These are phyloP conservation scores for Xylaria sp. DNA, from an alignment of 2,329 filamentous ascomycete genomes.

Conservation along the genomic window DNA sequence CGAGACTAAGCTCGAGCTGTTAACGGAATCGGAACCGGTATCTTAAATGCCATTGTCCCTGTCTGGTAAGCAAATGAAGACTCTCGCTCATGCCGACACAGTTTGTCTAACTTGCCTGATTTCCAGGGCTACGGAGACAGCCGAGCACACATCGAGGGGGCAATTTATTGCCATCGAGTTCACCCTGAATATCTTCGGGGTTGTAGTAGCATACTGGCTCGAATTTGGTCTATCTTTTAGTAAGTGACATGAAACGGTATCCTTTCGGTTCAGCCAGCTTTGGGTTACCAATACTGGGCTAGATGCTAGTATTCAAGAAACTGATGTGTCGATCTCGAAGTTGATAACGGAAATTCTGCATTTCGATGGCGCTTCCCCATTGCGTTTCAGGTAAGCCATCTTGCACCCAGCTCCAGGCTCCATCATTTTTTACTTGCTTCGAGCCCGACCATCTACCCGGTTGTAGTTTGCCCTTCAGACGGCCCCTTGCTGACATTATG, in stretches of 20 bases:
- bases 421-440: not conserved
- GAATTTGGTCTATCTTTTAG: conserved; percentile 71
- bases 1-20: conserved; percentile 61
- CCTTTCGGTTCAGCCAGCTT: not conserved
- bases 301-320: not conserved
- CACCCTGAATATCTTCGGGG: conserved; percentile 77
- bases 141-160: conserved; percentile 74
- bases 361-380: conserved; percentile 35
- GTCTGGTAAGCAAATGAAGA: conserved; percentile 59
- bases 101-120: not conserved
- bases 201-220: conserved; percentile 72
- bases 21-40: conserved; percentile 75
- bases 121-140: conserved; percentile 72
- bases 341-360: conserved; percentile 26
- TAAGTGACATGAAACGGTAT: conserved; percentile 48
- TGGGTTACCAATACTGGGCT: no score
- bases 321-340: conserved; percentile 17
- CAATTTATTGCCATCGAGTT: conserved; percentile 78
- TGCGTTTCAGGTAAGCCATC: conserved; percentile 30
- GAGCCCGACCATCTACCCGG: not conserved
- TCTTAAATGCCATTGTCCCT: conserved; percentile 76
- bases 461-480: no score
- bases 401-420: not conserved
- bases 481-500: not conserved
- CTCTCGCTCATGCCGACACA: not conserved